Evolutionary conservation across 345 rosid genomes (phyloP).

Genomic region (Linum usitatissimum): DNA sequence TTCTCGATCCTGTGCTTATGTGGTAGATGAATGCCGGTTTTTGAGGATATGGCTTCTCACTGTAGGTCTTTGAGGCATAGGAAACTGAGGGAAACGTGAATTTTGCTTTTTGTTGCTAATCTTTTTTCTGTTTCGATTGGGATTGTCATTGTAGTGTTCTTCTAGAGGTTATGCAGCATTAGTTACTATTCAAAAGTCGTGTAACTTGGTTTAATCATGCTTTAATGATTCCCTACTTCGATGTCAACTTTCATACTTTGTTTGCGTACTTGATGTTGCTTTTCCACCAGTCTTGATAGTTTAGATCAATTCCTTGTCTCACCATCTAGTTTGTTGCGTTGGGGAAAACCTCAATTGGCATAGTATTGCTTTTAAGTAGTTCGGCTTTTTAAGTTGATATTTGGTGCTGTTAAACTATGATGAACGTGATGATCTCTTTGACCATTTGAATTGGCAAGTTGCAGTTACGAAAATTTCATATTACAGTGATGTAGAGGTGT

Average conservation of each 20-base stretch:
- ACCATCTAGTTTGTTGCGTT: no score
- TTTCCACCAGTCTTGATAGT: no score
- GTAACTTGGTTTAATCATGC: not conserved
- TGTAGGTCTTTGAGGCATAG: constrained; percentile 6
- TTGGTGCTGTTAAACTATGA: no score
- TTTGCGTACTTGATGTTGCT: no score
- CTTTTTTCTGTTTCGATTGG: not conserved
- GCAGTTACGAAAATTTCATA: no score
- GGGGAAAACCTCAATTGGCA: not conserved
- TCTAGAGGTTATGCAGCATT: not conserved
- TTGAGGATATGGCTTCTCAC: constrained; percentile 7
- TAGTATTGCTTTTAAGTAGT: not conserved
- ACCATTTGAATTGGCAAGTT: no score
- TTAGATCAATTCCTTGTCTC: no score
- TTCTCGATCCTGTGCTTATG: not conserved
- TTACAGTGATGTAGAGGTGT: no score
- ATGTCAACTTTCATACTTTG: not conserved
- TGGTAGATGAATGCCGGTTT: constrained; percentile 13
- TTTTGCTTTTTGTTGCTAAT: not conserved
- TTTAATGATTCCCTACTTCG: not conserved
- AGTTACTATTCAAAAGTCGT: not conserved
- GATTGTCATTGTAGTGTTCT: no score
- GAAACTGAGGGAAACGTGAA: not conserved
- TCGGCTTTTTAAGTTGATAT: no score
- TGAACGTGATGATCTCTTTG: no score